Conservation (phyloP, 2,329 filamentous ascomycete genomes). For the Sarocladiaceae sp. region DNA sequence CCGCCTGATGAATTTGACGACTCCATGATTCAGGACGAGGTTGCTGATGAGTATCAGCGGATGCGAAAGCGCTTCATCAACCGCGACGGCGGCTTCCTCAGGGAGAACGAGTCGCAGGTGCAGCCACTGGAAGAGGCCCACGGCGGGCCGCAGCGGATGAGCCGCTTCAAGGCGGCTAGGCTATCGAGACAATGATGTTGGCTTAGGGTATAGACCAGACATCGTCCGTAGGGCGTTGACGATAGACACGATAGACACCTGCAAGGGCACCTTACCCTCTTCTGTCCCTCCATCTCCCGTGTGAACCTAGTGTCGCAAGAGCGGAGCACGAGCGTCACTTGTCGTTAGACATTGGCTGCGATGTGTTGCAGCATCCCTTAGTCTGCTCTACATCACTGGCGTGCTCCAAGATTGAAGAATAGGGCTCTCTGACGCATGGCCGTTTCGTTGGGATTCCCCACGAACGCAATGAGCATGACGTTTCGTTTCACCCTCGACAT, state of each 20-base stretch:
- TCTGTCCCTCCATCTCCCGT: too few relatives aligned
- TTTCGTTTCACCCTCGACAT: conserved; percentile 62
- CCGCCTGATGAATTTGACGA: conserved; percentile 63
- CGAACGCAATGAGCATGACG: conserved; percentile 39
- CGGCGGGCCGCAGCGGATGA: conserved; percentile 56
- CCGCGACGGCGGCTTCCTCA: conserved; percentile 73
- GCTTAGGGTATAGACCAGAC: not conserved
- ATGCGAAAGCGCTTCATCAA: conserved; percentile 79
- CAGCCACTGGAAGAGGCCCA: conserved; percentile 63
- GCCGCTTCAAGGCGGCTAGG: conserved; percentile 67
- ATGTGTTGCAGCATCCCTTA: conserved; percentile 42
- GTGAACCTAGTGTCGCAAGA: not conserved
- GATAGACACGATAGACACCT: too few relatives aligned
- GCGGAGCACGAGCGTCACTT: conserved; percentile 3
- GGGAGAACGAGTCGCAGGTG: conserved; percentile 61
- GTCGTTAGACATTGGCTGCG: not conserved
- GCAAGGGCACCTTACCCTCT: too few relatives aligned
- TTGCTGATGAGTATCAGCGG: conserved; percentile 76
- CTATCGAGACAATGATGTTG: conserved; percentile 51
- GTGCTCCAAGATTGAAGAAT: conserved; percentile 48
- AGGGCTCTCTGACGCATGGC: conserved; percentile 57
- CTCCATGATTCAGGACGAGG: conserved; percentile 64
- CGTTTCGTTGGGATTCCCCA: conserved; percentile 3
- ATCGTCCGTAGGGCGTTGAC: too few relatives aligned
- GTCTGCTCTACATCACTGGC: conserved; percentile 49